Conservation (phyloP, 2,329 filamentous ascomycete genomes). For the Epichloe gansuensis region DNA sequence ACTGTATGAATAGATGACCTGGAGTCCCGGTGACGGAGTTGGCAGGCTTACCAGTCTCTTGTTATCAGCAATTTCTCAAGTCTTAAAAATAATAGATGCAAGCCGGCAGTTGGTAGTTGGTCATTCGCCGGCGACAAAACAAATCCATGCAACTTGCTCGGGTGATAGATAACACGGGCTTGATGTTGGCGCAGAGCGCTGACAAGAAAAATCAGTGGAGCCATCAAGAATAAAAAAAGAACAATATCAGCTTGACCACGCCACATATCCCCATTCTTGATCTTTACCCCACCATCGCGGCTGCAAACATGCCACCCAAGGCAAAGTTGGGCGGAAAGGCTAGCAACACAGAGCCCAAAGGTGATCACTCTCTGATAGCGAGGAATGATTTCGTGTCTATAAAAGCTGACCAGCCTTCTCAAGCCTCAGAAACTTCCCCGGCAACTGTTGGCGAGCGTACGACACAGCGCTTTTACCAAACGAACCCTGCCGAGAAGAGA, state of each 20-base stretch:
- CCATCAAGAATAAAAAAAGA: conserved; percentile 6
- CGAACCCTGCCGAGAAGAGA: conserved; percentile 35
- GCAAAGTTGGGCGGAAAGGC: conserved; percentile 11
- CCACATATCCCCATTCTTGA: conserved; percentile 1
- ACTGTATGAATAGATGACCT: not conserved
- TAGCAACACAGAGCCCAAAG: conserved; percentile 12
- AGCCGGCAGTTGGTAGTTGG: no score
- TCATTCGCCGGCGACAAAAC: no score
- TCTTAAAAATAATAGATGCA: no score
- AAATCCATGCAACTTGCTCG: no score
- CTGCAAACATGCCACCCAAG: conserved; percentile 13
- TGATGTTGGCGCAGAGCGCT: not conserved
- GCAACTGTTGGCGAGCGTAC: conserved; percentile 37
- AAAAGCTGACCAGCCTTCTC: not conserved
- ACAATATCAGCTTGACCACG: not conserved
- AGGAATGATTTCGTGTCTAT: not conserved
- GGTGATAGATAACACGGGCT: no score
- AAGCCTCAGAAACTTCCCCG: conserved; percentile 21
- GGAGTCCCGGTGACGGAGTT: not conserved
- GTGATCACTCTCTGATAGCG: conserved; percentile 4
- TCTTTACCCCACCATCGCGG: conserved; percentile 9
- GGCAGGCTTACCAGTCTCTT: not conserved
- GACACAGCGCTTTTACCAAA: conserved; percentile 33
- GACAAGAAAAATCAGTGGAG: conserved; percentile 2
- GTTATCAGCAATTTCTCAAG: no score